A percentile compares a stretch with the other conserved stretches of the same genome.
phyloP scores from a whole-genome alignment of 352 stramenopile species.

The Phytophthora multivora region DNA sequence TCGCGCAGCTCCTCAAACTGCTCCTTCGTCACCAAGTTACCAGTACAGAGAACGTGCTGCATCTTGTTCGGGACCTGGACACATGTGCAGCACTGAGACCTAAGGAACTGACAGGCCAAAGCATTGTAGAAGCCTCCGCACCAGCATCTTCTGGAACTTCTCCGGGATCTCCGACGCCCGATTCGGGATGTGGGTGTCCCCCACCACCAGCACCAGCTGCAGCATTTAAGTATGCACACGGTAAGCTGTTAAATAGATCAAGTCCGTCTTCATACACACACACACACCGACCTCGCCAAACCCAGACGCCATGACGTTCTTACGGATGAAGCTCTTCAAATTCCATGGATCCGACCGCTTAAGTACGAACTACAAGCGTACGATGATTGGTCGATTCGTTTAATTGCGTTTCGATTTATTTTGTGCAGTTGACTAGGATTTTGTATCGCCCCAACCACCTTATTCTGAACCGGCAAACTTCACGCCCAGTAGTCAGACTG shows the following conservation, averaged over 20 bases:
- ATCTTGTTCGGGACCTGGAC: constrained; percentile 96
- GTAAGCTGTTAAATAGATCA: background rate
- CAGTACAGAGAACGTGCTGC: constrained; percentile 98
- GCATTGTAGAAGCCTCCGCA: constrained; percentile 16
- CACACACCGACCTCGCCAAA: constrained; percentile 56
- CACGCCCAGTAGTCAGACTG: constrained; percentile 9
- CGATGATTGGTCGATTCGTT: constrained; percentile 14
- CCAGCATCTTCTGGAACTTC: constrained; percentile 95
- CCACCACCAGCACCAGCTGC: constrained; percentile 96
- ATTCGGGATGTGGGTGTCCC: constrained; percentile 97
- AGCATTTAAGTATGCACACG: constrained; percentile 3
- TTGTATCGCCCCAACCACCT: background rate
- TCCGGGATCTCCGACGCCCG: constrained; percentile 94
- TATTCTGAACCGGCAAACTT: constrained; percentile 9
- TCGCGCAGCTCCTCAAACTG: constrained; percentile 95
- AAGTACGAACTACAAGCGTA: constrained; percentile 27
- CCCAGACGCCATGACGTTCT: constrained; percentile 53
- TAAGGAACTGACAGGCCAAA: background rate
- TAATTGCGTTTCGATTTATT: background rate
- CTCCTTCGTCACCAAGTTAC: constrained; percentile 96
- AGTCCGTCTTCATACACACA: background rate
- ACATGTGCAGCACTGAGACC: background rate
- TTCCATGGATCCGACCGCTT: constrained; percentile 1
- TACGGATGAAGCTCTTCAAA: constrained; percentile 13
- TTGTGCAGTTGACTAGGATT: background rate